A percentile compares a stretch with the other conserved stretches of the same genome.
Conservation (phyloP, 768 basidiomycete genomes). For the Cantharellus anzutake region DNA sequence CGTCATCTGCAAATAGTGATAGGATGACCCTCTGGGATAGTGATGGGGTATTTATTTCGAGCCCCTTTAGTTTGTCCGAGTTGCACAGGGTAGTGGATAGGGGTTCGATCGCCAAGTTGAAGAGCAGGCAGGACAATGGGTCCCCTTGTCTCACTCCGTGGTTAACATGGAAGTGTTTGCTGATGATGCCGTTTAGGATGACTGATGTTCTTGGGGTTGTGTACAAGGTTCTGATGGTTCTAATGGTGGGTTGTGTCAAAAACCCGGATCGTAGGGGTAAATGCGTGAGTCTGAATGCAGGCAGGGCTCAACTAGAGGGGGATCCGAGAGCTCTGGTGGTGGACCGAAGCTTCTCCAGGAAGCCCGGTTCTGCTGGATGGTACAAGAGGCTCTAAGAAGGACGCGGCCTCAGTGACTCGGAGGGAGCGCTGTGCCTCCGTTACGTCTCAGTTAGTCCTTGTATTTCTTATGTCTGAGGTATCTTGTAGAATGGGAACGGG, state of each 20-base stretch:
- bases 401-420: too few relatives aligned
- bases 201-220: slow-evolving; percentile 5
- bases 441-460: too few relatives aligned
- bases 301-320: too few relatives aligned
- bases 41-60: background rate
- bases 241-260: slow-evolving; percentile 10
- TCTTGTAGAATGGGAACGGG: too few relatives aligned
- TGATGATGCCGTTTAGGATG: slow-evolving; percentile 7
- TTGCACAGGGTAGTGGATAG: slow-evolving; percentile 5
- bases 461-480: too few relatives aligned
- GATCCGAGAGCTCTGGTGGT: too few relatives aligned
- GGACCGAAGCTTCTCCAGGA: too few relatives aligned
- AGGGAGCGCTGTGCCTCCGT: too few relatives aligned
- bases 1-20: slow-evolving; percentile 21
- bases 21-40: background rate
- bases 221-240: slow-evolving; percentile 12
- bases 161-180: background rate
- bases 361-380: too few relatives aligned
- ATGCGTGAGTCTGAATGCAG: too few relatives aligned
- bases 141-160: slow-evolving; percentile 13
- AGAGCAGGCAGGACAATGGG: slow-evolving; percentile 12
- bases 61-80: background rate
- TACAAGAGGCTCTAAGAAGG: too few relatives aligned
- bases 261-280: too few relatives aligned
- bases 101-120: slow-evolving; percentile 13